Evolutionary conservation across 2,329 filamentous ascomycete genomes (phyloP), one percentile per base, ranked within the genome.

Genomic region (Diaporthe vexans): DNA sequence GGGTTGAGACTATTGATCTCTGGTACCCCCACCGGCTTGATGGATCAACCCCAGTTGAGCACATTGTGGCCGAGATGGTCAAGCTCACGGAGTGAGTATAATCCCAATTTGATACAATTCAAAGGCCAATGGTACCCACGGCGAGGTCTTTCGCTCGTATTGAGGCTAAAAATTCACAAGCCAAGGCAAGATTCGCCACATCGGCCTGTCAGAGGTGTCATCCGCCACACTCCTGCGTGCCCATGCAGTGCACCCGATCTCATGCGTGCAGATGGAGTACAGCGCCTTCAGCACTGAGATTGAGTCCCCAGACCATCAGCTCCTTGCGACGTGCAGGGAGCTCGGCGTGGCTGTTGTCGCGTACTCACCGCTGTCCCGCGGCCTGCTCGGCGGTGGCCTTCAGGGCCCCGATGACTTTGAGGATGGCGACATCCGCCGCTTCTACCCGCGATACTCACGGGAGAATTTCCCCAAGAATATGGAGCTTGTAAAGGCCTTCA

Each of bases 291-390:
- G 85, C 4, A 84, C 92, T 46, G 85, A 90, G 73, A 90, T 93
- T 76, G 91, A 93, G 79, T 86, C 86, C 21, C 82, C 79, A 5
- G 81, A 85, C 7, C 86, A 85, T 10, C 82, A 83, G 21, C 79
- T 91, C 40, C 80, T 91, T 15, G 81, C 84, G 51, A 88, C 89
- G 0, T 86, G 84, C 24, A 83, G 87, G 29, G 88, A 91, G 77
- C 84, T 91, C 1, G 89, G 89, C 2, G 82, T 90, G 7, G 83
- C 86, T 2, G 82, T 89, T 19, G 85, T 91, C 0, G 86, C 87
- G 1, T 91, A 90, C 81, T 87, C 85, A 29, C 90, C 90, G 1
- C 84, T 91, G 10, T 88, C 88, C 8, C 85, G 89, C 4, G 89
- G 89, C 1, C 83, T 91, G 75, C 79, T 91, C 11, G 86, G 86